Evolutionary conservation across 2,329 filamentous ascomycete genomes (phyloP).

Genomic region (Aspergillus sp.): DNA sequence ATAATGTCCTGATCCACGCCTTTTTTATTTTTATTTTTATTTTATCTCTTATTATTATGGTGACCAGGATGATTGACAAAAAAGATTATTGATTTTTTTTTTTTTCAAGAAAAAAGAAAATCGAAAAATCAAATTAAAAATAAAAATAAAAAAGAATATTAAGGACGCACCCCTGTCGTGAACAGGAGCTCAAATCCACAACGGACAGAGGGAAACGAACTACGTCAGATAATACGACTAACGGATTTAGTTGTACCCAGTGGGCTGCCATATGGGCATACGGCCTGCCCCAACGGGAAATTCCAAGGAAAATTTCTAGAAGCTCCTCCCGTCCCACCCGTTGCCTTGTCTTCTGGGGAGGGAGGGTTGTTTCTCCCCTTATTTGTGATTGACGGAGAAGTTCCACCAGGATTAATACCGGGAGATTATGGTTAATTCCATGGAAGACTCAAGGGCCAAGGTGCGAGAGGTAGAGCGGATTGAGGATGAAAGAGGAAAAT

Average conservation of each 20-base stretch:
- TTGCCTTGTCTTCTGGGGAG: conserved; percentile 11
- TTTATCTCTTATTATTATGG: conserved; percentile 3
- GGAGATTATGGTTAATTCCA: background rate
- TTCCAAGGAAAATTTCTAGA: conserved; percentile 27
- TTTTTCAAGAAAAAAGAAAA: conserved; percentile 6
- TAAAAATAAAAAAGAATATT: conserved; percentile 6
- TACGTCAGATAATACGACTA: conserved; percentile 15
- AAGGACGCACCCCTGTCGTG: conserved; percentile 16
- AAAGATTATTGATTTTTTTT: background rate
- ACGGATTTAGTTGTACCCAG: conserved; percentile 12
- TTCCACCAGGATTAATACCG: background rate
- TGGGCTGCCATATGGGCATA: conserved; percentile 18
- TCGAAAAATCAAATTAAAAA: conserved; percentile 8
- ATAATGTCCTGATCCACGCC: conserved; percentile 10
- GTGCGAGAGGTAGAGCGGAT: background rate
- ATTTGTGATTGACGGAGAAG: conserved; percentile 2
- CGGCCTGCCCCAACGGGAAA: conserved; percentile 21
- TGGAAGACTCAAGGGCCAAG: background rate
- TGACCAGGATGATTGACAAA: conserved; percentile 1
- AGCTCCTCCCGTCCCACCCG: conserved; percentile 13
- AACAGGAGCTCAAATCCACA: conserved; percentile 21
- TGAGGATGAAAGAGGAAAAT: background rate
- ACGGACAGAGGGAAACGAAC: conserved; percentile 18
- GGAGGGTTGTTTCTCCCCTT: conserved; percentile 14
- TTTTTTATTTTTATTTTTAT: conserved; percentile 11